Conservation (phyloP, 345 rosid species). For the Arabidopsis suecica region DNA sequence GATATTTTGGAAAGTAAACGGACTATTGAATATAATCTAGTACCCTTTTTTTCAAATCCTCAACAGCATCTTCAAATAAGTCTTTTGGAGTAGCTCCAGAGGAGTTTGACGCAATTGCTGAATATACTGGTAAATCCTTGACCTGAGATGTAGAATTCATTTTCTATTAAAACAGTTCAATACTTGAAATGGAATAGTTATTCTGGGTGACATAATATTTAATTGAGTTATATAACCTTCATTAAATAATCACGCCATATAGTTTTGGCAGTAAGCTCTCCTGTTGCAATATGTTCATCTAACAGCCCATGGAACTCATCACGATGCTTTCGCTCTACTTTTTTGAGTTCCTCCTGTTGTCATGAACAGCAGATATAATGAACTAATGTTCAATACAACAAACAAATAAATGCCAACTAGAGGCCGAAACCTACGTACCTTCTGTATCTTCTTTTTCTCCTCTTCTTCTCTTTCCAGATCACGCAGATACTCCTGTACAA, state of each 20-base stretch:
- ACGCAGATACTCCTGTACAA: conserved; percentile 75
- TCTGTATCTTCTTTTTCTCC: conserved; percentile 87
- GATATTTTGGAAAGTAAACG: conserved; percentile 8
- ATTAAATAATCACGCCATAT: conserved; percentile 84
- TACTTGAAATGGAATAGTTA: conserved; percentile 18
- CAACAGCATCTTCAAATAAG: conserved; percentile 85
- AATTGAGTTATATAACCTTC: conserved; percentile 53
- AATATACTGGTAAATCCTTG: conserved; percentile 72
- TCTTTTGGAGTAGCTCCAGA: conserved; percentile 93
- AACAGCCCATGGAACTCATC: conserved; percentile 90
- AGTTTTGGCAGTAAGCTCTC: conserved; percentile 77
- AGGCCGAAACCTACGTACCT: conserved; percentile 55
- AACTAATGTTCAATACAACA: conserved; percentile 25
- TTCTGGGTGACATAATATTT: conserved; percentile 29
- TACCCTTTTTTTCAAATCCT: conserved; percentile 86
- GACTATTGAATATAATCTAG: conserved; percentile 12
- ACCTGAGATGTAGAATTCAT: conserved; percentile 55
- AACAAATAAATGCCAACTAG: conserved; percentile 11
- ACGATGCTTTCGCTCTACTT: conserved; percentile 92
- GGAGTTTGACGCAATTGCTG: conserved; percentile 75
- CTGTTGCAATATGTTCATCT: conserved; percentile 79
- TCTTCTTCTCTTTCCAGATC: conserved; percentile 92
- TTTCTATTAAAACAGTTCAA: conserved; percentile 31
- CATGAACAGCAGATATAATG: conserved; percentile 36
- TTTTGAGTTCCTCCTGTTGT: conserved; percentile 83